Base-by-base conservation (phyloP, 495 filamentous ascomycete species). In the Delitschia confertaspora region DNA sequence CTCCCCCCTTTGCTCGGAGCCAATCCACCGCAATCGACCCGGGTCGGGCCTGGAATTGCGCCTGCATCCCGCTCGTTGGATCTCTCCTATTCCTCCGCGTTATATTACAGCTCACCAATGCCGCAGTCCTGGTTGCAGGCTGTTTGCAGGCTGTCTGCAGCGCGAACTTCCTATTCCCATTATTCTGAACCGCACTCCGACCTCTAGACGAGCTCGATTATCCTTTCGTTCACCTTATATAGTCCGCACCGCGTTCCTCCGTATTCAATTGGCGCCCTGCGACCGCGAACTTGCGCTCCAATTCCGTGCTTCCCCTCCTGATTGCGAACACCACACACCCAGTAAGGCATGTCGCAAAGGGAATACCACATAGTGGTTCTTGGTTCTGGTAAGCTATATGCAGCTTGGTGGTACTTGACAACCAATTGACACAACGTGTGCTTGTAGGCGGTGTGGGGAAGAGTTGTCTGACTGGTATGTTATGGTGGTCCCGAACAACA, bases 321-420 rank as follows among this genome's bases (percentile, higher is more conserved):
- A 7, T 29, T 7, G 7, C 26, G 26, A 29, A 29, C 7, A 7
- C n/a, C 31, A 23, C 42, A n/a, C 13, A 9, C 13, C 19, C 25
- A 23, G n/a, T 47, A 21, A 47, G 40, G 31, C 38, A 57, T 57
- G 53, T 53, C 49, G 39, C 53, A 55, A 40, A 30, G 62, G 35
- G 88, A 93, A 72, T 93, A 91, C 60, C 81, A 91, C 57, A 88
- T 93, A 62, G 87, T 93, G 52, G 85, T 95, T 37, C 68, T 95
- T 53, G 87, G 87, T 59, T 82, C 87, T 63, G 85, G 83, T 85
- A 65, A 59, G 78, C 46, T 42, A 32, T 37, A n/a, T n/a, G n/a
- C n/a, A n/a, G n/a, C n/a, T n/a, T n/a, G n/a, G n/a, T n/a, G n/a
- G 25, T 23, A 52, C 40, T 32, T 21, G 14, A 11, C n/a, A 10